phyloP scores from a whole-genome alignment of 768 basidiomycete genomes.

The Wakefieldia striispora region DNA sequence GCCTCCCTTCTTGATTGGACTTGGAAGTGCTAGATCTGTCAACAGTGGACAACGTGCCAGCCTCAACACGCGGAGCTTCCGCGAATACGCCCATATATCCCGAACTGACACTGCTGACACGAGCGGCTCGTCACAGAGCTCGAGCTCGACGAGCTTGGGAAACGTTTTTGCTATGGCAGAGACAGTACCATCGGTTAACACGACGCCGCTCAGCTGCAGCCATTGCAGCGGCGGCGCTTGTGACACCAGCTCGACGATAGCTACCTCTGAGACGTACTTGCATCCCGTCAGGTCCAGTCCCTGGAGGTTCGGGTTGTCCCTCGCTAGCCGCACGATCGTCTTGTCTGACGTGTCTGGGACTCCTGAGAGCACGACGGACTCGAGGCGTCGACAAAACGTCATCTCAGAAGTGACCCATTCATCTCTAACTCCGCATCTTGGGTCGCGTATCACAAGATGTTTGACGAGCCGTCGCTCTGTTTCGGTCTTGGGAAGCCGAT shows the following conservation, averaged over 20 bases:
- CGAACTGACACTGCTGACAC: slow-evolving; percentile 69
- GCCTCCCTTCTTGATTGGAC: slow-evolving; percentile 36
- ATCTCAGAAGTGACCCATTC: slow-evolving; percentile 59
- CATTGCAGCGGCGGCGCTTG: slow-evolving; percentile 68
- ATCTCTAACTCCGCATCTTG: slow-evolving; percentile 46
- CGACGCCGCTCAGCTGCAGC: slow-evolving; percentile 67
- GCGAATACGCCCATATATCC: slow-evolving; percentile 80
- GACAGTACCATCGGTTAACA: slow-evolving; percentile 60
- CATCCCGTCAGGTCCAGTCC: slow-evolving; percentile 79
- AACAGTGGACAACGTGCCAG: slow-evolving; percentile 75
- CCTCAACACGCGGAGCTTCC: slow-evolving; percentile 72
- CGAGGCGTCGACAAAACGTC: slow-evolving; percentile 58
- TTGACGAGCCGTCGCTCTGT: slow-evolving; percentile 59
- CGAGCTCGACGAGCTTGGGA: slow-evolving; percentile 77
- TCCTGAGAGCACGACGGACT: slow-evolving; percentile 68
- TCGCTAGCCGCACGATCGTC: slow-evolving; percentile 62
- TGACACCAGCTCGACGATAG: slow-evolving; percentile 67
- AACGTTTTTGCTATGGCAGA: slow-evolving; percentile 73
- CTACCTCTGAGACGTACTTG: slow-evolving; percentile 71
- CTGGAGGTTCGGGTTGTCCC: slow-evolving; percentile 61
- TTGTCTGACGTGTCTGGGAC: slow-evolving; percentile 65
- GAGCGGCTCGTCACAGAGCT: slow-evolving; percentile 66
- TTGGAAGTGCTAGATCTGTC: slow-evolving; percentile 80
- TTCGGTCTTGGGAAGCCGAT: slow-evolving; percentile 57
- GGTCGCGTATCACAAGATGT: slow-evolving; percentile 54